Evolutionary conservation across 2,329 filamentous ascomycete species (phyloP), one percentile per base, ranked within the genome.

Genomic region (Alternaria ethzedia): DNA sequence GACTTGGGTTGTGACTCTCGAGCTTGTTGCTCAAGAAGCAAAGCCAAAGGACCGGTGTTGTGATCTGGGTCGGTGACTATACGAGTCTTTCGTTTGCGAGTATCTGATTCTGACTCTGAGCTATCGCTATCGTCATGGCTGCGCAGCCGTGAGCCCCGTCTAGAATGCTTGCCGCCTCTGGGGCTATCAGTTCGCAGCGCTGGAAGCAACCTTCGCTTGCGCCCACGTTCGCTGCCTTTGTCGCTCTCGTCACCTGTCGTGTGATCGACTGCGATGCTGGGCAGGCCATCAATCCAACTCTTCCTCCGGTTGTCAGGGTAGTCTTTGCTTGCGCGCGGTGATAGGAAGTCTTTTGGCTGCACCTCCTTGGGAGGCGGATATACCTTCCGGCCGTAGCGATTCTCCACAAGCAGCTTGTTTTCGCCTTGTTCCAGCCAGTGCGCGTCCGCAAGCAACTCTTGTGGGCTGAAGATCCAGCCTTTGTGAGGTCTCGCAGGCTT

Each of bases 361-460:
- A 51, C 57, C 25, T 77, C 73, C 46, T 64, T 73, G 5, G 71
- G 36, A 17, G 36, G 64, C 15, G 72, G 68, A 66, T 92, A 96
- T 13, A 97, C 88, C 61, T 87, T 90, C 51, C 87, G 86, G 74
- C 93, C 93, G 72, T 92, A 84, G 13, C 89, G 88, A 78, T 97
- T 91, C 75, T 97, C 92, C 45, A 97, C 90, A 26, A 94, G 84
- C 56, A 86, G 86, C 77, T 94, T 96, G 79, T 97, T 94, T 61
- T 90, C 84, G 30, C 87, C 88, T 72, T 94, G 89, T 77, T 97
- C 93, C 21, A 96, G 82, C 96, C 96, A 99, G 74, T 94, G 93
- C 1, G 91, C 86, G 82, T 99, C 96, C 5, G 94, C 94, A 50
- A 98, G 83, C 78, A 97, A 86, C 76, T 98, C 94, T 59, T 92